phyloP scores from a whole-genome alignment of 495 filamentous ascomycete species.

The Trichodelitschia bisporula region DNA sequence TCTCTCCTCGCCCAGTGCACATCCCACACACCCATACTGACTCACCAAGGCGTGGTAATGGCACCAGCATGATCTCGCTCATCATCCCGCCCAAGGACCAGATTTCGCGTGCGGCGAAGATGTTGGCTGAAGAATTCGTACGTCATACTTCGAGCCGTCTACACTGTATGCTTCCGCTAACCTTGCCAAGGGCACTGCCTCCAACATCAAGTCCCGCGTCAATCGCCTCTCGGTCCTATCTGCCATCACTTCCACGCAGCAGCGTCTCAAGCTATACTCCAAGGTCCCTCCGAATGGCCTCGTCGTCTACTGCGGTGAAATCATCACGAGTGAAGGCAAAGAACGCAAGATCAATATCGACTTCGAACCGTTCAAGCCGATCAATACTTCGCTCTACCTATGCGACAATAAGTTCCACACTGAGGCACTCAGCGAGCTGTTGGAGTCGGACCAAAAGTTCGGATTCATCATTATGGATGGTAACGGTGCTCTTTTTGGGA shows the following conservation, averaged over 20 bases:
- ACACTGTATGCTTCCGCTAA: too few relatives aligned
- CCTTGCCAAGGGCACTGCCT: constrained; percentile 51
- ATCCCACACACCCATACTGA: too few relatives aligned
- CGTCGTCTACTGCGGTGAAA: constrained; percentile 99
- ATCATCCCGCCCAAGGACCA: constrained; percentile 99
- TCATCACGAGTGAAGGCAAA: constrained; percentile 94
- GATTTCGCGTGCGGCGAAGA: constrained; percentile 85
- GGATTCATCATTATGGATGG: constrained; percentile 99
- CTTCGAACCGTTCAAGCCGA: constrained; percentile 98
- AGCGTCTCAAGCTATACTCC: constrained; percentile 94
- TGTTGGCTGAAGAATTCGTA: constrained; percentile 99
- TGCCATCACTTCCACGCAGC: constrained; percentile 95
- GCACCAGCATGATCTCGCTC: constrained; percentile 94
- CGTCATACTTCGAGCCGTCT: constrained; percentile 13
- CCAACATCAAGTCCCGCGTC: constrained; percentile 98
- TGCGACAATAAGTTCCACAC: constrained; percentile 99
- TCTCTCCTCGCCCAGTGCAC: constrained; percentile 29
- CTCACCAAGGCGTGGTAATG: constrained; percentile 96
- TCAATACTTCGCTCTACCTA: constrained; percentile 96
- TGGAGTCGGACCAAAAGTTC: constrained; percentile 96
- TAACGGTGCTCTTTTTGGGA: constrained; percentile 91
- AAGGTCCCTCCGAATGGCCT: constrained; percentile 94
- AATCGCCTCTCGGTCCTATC: constrained; percentile 93
- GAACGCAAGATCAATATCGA: constrained; percentile 99
- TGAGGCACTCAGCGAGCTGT: constrained; percentile 80